Base-by-base conservation (phyloP, 257 asterid genomes). In the Thymus mandschuricus region DNA sequence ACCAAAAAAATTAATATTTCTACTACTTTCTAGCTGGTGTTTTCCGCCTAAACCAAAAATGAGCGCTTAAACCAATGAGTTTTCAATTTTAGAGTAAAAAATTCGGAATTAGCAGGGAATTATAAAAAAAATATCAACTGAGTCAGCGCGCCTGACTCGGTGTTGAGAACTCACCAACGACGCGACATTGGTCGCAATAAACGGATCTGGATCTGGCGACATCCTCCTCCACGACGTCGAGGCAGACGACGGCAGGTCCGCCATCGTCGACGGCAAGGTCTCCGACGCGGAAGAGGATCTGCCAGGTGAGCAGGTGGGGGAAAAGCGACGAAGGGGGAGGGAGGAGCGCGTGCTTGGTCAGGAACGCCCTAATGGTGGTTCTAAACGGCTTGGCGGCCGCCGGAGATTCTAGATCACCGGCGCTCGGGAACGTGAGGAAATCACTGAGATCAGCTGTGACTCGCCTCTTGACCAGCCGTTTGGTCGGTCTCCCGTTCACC, bases 181-280 rank as follows among this genome's bases (percentile, higher is more conserved):
- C 98, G 50, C 96, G 94, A 75, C 98, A 94, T 85, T 91, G 98
- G 88, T 94, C 98, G 79, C 98, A 94, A 69, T 94, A 94, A 64
- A 89, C 80, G 63, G 96, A 86, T 84, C 94, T 89, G 83, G 96
- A 89, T 86, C 97, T 91, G 54, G 87, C 78, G 10, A 94, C 98
- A 58, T 94, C 97, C 82, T 94, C 98, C 78, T 94, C 98, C 66
- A 94, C 89, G 61, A 94, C 89, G 76, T 94, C 96, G 4, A 91
- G 83, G 74, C 83, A 82, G 64, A 91, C 92, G 61, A 84, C 79
- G 73, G 90, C 87, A 12, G 93, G 90, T 0, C 88, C 92, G 34
- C 83, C 86, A 78, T 81, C 88, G 73, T 80, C 85, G 6, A 61
- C 78, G 7, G 75, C 79, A 7, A 80, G 49, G 29, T 91, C 91